Conservation (phyloP, 2,329 filamentous ascomycete genomes). For the Epichloe festucae region DNA sequence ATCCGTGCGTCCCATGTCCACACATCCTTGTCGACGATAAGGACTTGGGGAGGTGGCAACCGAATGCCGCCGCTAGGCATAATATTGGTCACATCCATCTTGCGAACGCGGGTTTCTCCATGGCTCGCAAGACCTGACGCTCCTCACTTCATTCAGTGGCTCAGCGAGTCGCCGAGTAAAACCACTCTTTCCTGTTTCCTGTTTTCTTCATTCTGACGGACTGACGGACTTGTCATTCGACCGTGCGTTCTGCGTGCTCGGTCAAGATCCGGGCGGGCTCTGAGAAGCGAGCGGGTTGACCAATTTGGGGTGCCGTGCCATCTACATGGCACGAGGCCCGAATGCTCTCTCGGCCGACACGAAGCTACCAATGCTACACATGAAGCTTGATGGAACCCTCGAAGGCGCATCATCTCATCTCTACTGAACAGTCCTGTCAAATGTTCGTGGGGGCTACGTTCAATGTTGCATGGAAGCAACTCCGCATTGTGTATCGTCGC, state of each 20-base stretch:
- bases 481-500: conserved; percentile 1
- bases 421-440: background rate
- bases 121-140: background rate
- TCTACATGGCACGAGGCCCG: background rate
- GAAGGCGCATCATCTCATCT: background rate
- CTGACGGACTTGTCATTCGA: conserved; percentile 1
- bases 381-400: background rate
- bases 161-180: background rate
- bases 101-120: conserved; percentile 2
- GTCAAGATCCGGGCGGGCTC: conserved; percentile 3
- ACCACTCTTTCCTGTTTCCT: background rate
- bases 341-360: conserved; percentile 5
- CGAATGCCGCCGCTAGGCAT: conserved; percentile 7
- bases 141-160: background rate
- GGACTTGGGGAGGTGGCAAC: conserved; percentile 3
- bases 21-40: conserved; percentile 7
- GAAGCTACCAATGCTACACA: background rate
- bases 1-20: background rate
- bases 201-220: background rate
- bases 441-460: background rate
- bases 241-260: conserved; percentile 3
- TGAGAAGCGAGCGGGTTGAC: background rate
- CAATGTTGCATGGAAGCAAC: conserved; percentile 1
- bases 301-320: conserved; percentile 3
- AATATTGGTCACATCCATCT: background rate